Evolutionary conservation across 768 basidiomycete genomes (phyloP), one percentile per base, ranked within the genome.

Genomic region (Tricholoma sp.): DNA sequence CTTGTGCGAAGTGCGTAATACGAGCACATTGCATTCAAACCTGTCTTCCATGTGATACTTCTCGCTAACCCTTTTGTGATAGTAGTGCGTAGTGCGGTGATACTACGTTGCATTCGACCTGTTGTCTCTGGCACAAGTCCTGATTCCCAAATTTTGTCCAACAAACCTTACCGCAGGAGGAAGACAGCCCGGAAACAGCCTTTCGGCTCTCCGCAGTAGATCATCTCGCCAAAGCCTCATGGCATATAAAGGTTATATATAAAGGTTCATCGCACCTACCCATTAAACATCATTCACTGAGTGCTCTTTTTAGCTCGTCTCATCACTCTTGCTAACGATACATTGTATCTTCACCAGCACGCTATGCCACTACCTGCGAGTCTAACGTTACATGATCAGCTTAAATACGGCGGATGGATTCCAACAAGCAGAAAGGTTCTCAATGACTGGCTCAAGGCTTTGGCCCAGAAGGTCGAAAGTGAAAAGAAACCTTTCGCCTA

Each of bases 381-480:
- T 45, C 44, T 24, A 45, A 45, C 44, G 20, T 45, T 45, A 45
- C 44, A 45, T 45, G 44, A 45, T 45, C 44, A 45, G 20, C 44
- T 45, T 45, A 45, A 45, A 45, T 45, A 45, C 44, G 44, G 44
- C 18, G 44, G 44, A 45, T 45, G 44, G 44, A 45, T 45, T 45
- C 44, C 44, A 45, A 45, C 44, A 20, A 45, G 44, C 44, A 45
- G 44, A 45, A 12, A 45, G 44, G 20, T 10, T 45, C 44, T 45
- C 44, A 12, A 45, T 24, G 6, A 45, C 9, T 45, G 44, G 44
- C 44, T 45, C 44, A 28, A 45, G 44, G 44, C 20, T 20, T 45
- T 45, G 44, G 10, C 44, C 44, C 44, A 28, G 44, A 45, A 45
- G 44, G 44, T 45, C 65, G 4, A 53, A 48, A 15, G 8, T 10